Conservation (phyloP, 805 yeast species). For the Candida piceae region DNA sequence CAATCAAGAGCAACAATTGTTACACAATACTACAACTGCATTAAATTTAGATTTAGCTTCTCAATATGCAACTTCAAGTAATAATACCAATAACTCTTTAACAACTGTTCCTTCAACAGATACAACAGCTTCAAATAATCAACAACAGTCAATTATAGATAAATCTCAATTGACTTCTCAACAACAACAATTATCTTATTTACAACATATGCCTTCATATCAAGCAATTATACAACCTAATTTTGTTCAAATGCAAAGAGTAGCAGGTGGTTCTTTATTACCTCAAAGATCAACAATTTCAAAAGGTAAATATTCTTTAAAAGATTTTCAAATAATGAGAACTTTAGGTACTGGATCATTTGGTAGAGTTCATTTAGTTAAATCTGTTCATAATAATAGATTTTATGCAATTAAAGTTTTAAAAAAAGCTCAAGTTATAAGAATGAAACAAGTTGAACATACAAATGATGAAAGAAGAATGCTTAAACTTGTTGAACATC, state of each 20-base stretch:
- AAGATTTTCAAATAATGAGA: slow-evolving; percentile 51
- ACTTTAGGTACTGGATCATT: slow-evolving; percentile 60
- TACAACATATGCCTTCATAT: slow-evolving; percentile 31
- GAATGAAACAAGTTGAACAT: slow-evolving; percentile 60
- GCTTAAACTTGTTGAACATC: slow-evolving; percentile 54
- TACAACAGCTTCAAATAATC: neutral
- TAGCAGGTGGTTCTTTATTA: slow-evolving; percentile 25
- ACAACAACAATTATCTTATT: slow-evolving; percentile 24
- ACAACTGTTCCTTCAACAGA: slow-evolving; percentile 1
- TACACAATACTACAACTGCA: slow-evolving; percentile 17
- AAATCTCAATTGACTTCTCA: slow-evolving; percentile 22
- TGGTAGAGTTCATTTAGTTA: slow-evolving; percentile 54
- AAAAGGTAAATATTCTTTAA: slow-evolving; percentile 52
- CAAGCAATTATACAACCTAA: slow-evolving; percentile 33
- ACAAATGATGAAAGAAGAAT: slow-evolving; percentile 59
- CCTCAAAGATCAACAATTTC: slow-evolving; percentile 37
- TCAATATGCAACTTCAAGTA: neutral
- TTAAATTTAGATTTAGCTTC: slow-evolving; percentile 11
- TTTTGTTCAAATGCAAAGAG: slow-evolving; percentile 23
- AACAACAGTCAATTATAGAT: slow-evolving; percentile 1
- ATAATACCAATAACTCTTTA: neutral
- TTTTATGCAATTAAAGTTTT: slow-evolving; percentile 57
- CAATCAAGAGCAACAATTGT: slow-evolving; percentile 16
- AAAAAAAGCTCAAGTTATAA: slow-evolving; percentile 52
- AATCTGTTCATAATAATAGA: slow-evolving; percentile 54